Conservation (phyloP, 352 stramenopile species). For the Peronosclerospora sorghi region DNA sequence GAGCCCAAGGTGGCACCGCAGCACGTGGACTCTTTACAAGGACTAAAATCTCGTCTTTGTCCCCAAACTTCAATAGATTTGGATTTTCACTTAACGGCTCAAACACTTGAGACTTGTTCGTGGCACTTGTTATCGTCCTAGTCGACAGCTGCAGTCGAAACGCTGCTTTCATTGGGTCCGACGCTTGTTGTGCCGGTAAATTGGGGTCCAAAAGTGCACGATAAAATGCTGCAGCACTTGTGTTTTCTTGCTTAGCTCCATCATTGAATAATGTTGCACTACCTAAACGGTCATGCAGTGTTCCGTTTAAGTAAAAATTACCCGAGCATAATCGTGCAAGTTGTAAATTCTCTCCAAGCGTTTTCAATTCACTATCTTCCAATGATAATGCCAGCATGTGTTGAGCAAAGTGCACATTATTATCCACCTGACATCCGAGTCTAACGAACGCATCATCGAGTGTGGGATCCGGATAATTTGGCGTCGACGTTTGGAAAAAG, state of each 20-base stretch:
- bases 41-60: slow-evolving; percentile 24
- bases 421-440: slow-evolving; percentile 59
- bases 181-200: slow-evolving; percentile 18
- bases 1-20: slow-evolving; percentile 48
- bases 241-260: slow-evolving; percentile 18
- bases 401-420: slow-evolving; percentile 72
- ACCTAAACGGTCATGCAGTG: slow-evolving; percentile 25
- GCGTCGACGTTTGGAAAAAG: slow-evolving; percentile 68
- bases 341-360: slow-evolving; percentile 36
- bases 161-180: slow-evolving; percentile 24
- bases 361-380: slow-evolving; percentile 23
- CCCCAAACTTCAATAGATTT: slow-evolving; percentile 1
- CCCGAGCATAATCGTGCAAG: slow-evolving; percentile 54
- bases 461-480: slow-evolving; percentile 61
- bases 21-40: slow-evolving; percentile 48
- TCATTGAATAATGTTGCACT: slow-evolving; percentile 31
- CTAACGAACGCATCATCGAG: slow-evolving; percentile 34
- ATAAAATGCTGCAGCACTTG: slow-evolving; percentile 28
- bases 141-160: slow-evolving; percentile 12
- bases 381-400: slow-evolving; percentile 61
- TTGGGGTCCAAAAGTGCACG: slow-evolving; percentile 33
- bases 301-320: slow-evolving; percentile 44
- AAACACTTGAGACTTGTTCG: slow-evolving; percentile 13
- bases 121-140: not conserved
- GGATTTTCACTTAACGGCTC: slow-evolving; percentile 9